Conservation (phyloP, 768 basidiomycete genomes). For the Leucogyrophana mollusca region DNA sequence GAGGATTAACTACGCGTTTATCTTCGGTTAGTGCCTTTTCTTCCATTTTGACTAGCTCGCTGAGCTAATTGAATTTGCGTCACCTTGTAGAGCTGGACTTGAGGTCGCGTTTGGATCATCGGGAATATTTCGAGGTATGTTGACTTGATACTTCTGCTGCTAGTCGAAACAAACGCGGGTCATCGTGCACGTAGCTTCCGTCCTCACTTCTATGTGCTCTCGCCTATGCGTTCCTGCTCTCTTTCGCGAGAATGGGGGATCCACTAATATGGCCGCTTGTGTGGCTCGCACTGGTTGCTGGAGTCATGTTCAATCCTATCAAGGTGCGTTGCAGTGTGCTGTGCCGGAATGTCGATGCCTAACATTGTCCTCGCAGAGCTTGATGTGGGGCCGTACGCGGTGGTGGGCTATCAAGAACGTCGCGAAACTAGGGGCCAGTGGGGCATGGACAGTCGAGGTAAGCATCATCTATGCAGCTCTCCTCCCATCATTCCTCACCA, state of each 20-base stretch:
- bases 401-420: conserved; percentile 79
- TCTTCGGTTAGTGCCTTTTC: conserved; percentile 58
- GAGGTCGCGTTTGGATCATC: conserved; percentile 70
- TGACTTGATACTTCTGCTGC: conserved; percentile 6
- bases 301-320: conserved; percentile 74
- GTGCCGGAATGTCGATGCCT: not conserved
- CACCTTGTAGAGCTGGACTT: conserved; percentile 60
- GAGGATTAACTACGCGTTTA: conserved; percentile 92
- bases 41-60: not conserved
- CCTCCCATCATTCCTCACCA: conserved; percentile 6
- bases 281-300: conserved; percentile 67
- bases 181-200: conserved; percentile 58
- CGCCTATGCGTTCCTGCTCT: conserved; percentile 81
- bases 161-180: conserved; percentile 4
- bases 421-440: conserved; percentile 64
- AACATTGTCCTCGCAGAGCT: conserved; percentile 47
- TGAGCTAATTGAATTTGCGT: not conserved
- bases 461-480: conserved; percentile 19
- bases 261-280: conserved; percentile 79
- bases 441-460: conserved; percentile 75
- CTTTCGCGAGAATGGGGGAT: conserved; percentile 65
- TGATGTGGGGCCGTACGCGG: conserved; percentile 36
- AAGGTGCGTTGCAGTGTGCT: conserved; percentile 39
- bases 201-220: conserved; percentile 74
- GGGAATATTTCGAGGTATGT: conserved; percentile 70